Evolutionary conservation across 1,284 basidiomycete genomes (phyloP), one percentile per base, ranked within the genome.

Genomic region (Sporisorium scitamineum): DNA sequence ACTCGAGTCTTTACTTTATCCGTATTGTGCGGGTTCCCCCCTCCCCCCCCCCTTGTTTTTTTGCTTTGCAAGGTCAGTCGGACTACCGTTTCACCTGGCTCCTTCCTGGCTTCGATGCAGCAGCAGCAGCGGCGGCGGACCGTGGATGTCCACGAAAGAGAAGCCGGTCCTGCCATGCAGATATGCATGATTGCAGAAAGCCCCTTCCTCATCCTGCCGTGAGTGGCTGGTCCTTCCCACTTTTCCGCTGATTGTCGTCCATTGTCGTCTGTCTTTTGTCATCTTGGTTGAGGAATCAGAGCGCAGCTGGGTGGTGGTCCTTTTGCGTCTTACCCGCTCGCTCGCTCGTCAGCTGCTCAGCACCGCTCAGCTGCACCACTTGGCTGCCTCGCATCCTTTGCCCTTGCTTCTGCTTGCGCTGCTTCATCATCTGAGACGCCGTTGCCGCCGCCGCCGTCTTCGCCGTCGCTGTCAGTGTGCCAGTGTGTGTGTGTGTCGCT

Each of bases 261-360:
- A 18, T 31, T 48, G 47, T 48, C 27, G n/a, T 29, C n/a, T 29
- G 27, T 48, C 27, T 27, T 26, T 27, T 16, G 26, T 47, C 26
- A 47, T 47, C 22, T 31, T 16, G 8, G 47, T 14, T n/a, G n/a
- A n/a, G n/a, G n/a, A n/a, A n/a, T n/a, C n/a, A n/a, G n/a, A n/a
- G n/a, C 26, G 4, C 18, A 20, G 10, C 48, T 8, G n/a, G n/a
- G 27, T 31, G 26, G 6, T 29, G 42, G 24, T 47, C 2, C 24
- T n/a, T n/a, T n/a, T 31, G 48, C 29, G 47, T 48, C 27, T 29
- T 2, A 27, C 14, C 18, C n/a, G n/a, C 37, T 18, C 37, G 16
- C 37, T 39, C 16, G 47, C 47, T 31, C 11, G n/a, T 48, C 47
- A 48, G 48, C 48, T 31, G 48, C 50, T 52, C 31, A 34, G 50